Evolutionary conservation across 73 alveolate genomes (phyloP).

Genomic region (Paramecium primaurelia): DNA sequence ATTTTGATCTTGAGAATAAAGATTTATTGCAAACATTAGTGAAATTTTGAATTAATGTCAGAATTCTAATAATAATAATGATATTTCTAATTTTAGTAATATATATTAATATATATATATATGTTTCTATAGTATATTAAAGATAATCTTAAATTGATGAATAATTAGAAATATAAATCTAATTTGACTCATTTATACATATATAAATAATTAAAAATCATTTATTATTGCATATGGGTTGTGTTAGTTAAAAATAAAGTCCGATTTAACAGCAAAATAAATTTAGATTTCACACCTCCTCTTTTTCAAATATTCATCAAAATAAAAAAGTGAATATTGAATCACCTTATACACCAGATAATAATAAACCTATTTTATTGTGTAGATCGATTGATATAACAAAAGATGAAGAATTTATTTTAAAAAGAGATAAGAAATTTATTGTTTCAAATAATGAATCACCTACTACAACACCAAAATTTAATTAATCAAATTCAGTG

Average conservation of each 20-base stretch:
- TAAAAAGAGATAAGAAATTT: background rate
- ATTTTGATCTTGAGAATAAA: background rate
- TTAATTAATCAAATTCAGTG: background rate
- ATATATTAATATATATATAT: background rate
- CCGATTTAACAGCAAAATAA: background rate
- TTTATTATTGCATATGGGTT: background rate
- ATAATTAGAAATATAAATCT: background rate
- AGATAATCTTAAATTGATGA: background rate
- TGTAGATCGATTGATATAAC: background rate
- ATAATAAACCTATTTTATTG: background rate
- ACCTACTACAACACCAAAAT: background rate
- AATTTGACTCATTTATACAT: background rate
- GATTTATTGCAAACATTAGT: background rate
- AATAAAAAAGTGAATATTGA: background rate
- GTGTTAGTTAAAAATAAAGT: slow-evolving; percentile 11
- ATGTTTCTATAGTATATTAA: background rate
- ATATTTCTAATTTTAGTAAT: background rate
- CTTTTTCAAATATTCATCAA: background rate
- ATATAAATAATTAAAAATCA: background rate
- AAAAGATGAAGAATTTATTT: background rate
- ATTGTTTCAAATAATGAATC: background rate
- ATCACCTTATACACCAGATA: background rate
- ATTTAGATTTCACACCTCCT: background rate
- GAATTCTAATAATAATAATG: background rate
- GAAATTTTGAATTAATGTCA: background rate